Conservation (phyloP, 2,329 filamentous ascomycete genomes). For the Xylaria sp. region DNA sequence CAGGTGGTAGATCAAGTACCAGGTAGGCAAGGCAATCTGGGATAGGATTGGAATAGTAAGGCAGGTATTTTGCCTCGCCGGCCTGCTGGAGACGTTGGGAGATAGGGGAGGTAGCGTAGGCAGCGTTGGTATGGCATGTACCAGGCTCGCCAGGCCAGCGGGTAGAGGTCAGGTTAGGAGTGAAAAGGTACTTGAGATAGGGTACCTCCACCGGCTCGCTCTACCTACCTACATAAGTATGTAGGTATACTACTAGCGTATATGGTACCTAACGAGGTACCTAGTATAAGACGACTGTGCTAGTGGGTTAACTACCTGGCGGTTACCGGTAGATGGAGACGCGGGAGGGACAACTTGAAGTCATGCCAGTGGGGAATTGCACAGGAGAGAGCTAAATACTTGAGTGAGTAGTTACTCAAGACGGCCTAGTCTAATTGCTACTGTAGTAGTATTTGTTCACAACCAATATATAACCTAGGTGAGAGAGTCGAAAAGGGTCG, state of each 20-base stretch:
- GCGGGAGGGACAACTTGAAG: not conserved
- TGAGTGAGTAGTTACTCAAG: not conserved
- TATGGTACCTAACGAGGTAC: too few species aligned
- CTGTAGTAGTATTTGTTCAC: not conserved
- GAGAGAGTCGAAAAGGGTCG: constrained; percentile 9
- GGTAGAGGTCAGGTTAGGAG: constrained; percentile 7
- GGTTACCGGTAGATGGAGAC: constrained; percentile 9
- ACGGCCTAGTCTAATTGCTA: not conserved
- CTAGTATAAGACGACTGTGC: not conserved
- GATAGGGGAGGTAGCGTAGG: not conserved
- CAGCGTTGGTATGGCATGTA: constrained; percentile 9
- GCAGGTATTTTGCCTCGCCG: constrained; percentile 33
- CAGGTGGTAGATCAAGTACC: constrained; percentile 34
- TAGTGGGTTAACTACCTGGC: not conserved
- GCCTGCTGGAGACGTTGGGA: not conserved
- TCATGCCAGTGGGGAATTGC: not conserved
- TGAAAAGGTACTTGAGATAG: constrained; percentile 13
- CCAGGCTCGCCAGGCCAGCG: constrained; percentile 30
- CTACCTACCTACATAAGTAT: not conserved
- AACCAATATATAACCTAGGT: not conserved
- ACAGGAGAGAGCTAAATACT: not conserved
- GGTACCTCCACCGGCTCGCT: constrained; percentile 21
- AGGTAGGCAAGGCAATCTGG: constrained; percentile 27
- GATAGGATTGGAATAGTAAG: constrained; percentile 12
- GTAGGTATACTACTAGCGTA: too few species aligned